These are phyloP conservation scores for sunflower (Helianthus annuus) DNA, from an alignment of 129 eudicot species.

Conservation along the genomic window DNA sequence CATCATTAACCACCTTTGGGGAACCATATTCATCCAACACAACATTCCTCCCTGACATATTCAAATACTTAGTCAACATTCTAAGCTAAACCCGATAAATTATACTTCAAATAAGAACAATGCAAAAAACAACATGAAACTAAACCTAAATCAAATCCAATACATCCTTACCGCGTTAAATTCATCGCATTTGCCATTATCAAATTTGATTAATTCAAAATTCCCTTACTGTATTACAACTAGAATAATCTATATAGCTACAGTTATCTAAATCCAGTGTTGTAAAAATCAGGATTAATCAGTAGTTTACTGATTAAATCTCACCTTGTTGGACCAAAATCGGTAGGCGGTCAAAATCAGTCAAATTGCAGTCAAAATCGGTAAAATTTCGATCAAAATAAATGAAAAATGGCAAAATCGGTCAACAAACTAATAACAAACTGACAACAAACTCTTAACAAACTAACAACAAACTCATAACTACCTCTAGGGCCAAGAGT, in stretches of 20 bases:
- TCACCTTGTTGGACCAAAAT: too few relatives aligned
- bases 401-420: too few relatives aligned
- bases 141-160: too few relatives aligned
- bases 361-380: too few relatives aligned
- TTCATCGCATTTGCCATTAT: too few relatives aligned
- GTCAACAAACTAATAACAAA: not conserved
- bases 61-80: not conserved
- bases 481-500: slow-evolving; percentile 95
- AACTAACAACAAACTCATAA: not conserved
- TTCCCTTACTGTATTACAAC: not conserved
- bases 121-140: too few relatives aligned
- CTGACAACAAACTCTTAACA: not conserved
- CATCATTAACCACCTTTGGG: slow-evolving; percentile 94
- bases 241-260: not conserved
- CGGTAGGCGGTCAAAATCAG: too few relatives aligned
- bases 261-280: too few relatives aligned
- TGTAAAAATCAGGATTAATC: too few relatives aligned
- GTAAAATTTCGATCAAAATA: too few relatives aligned
- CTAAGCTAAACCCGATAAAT: not conserved
- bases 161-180: not conserved
- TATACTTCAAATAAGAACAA: not conserved
- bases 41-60: slow-evolving; percentile 75
- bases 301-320: too few relatives aligned
- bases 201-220: not conserved
- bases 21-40: slow-evolving; percentile 89